phyloP scores from a whole-genome alignment of 176 grass and related monocot species.

The Ensete ventricosum region DNA sequence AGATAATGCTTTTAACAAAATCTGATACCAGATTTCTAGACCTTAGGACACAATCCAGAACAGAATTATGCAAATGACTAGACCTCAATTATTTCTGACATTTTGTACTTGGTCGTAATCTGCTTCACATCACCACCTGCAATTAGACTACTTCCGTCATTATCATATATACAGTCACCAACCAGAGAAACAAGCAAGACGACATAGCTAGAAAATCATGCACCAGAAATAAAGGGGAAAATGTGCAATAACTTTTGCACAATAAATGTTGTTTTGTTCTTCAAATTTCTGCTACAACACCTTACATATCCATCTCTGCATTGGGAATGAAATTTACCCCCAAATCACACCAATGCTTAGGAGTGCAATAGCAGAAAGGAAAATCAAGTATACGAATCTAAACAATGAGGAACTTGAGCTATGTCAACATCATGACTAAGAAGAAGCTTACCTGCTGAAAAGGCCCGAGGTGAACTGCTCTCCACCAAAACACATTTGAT shows the following conservation, averaged over 20 bases:
- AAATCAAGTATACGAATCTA: neutral
- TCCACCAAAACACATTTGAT: constrained; percentile 93
- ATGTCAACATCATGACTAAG: neutral
- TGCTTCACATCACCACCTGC: constrained; percentile 10
- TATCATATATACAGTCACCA: neutral
- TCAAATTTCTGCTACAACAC: constrained; percentile 80
- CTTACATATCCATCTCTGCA: constrained; percentile 99
- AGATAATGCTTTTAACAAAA: neutral
- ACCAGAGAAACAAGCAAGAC: neutral
- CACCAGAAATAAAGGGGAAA: neutral
- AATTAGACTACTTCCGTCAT: neutral
- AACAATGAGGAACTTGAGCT: neutral
- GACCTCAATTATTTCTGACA: constrained; percentile 3
- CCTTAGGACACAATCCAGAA: neutral
- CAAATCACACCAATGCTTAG: constrained; percentile 48
- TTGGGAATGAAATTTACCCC: constrained; percentile 55
- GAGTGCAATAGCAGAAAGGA: constrained; percentile 20
- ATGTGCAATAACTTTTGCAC: constrained; percentile 42
- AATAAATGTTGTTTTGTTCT: constrained; percentile 69
- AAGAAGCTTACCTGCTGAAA: constrained; percentile 66
- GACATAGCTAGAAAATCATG: neutral
- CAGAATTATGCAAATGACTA: neutral
- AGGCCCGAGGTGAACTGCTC: constrained; percentile 70
- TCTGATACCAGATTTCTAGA: neutral
- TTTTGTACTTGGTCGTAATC: neutral